Evolutionary conservation across 495 filamentous ascomycete species (phyloP).

Genomic region (Lichina pygmaea): DNA sequence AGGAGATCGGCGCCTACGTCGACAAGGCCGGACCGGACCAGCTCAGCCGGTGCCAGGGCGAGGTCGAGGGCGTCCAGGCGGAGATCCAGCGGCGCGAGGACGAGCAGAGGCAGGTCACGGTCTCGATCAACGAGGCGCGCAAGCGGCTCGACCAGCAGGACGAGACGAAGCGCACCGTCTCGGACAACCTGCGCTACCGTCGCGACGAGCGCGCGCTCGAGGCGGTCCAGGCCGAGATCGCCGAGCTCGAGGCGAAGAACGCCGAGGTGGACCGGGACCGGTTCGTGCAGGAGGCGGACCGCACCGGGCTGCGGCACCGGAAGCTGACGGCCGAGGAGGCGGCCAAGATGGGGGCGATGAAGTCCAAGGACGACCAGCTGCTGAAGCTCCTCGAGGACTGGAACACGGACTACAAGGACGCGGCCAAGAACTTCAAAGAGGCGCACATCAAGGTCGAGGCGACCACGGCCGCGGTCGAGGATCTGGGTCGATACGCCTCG

Average conservation of each 20-base stretch:
- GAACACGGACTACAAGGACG: constrained; percentile 64
- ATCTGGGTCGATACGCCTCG: constrained; percentile 49
- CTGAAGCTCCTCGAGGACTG: constrained; percentile 42
- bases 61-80: constrained; percentile 36
- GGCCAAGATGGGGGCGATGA: constrained; percentile 43
- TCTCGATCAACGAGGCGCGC: constrained; percentile 49
- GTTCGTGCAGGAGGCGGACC: constrained; percentile 37
- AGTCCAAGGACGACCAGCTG: constrained; percentile 58
- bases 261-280: constrained; percentile 56
- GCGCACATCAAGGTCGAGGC: constrained; percentile 75
- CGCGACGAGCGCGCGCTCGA: constrained; percentile 40
- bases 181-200: constrained; percentile 67
- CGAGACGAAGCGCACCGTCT: constrained; percentile 53
- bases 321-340: constrained; percentile 30
- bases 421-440: constrained; percentile 61
- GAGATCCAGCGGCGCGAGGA: constrained; percentile 35
- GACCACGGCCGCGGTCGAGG: constrained; percentile 76
- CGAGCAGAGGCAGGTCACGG: constrained; percentile 37
- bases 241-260: constrained; percentile 50
- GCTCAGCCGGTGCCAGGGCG: constrained; percentile 37
- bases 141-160: constrained; percentile 51
- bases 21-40: constrained; percentile 45
- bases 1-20: constrained; percentile 58
- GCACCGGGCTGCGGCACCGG: constrained; percentile 31
- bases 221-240: constrained; percentile 37